These are phyloP conservation scores for Whalleya microplaca DNA, from an alignment of 2,329 filamentous ascomycete genomes.

Conservation along the genomic window DNA sequence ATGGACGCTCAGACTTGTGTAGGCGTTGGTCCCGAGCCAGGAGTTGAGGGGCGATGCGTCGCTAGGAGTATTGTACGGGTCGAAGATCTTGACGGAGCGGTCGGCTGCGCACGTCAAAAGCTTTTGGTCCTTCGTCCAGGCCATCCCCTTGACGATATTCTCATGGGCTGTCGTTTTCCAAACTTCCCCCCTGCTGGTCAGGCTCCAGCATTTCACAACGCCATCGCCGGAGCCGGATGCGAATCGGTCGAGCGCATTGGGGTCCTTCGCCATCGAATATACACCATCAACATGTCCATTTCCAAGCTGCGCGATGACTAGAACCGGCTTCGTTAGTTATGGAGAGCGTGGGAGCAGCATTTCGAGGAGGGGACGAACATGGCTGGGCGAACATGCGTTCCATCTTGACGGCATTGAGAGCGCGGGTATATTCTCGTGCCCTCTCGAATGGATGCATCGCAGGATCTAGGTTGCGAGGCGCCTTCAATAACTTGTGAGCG, in stretches of 20 bases:
- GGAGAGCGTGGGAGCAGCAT: not conserved
- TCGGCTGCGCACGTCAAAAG: constrained; percentile 87
- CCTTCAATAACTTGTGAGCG: constrained; percentile 41
- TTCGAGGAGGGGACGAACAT: constrained; percentile 57
- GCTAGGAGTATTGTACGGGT: constrained; percentile 76
- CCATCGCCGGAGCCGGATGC: constrained; percentile 90
- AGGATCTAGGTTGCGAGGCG: constrained; percentile 64
- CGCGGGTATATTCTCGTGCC: constrained; percentile 57
- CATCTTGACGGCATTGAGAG: constrained; percentile 80
- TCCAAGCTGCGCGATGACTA: constrained; percentile 75
- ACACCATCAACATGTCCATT: constrained; percentile 90
- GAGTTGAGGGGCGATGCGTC: constrained; percentile 76
- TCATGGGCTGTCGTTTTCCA: constrained; percentile 91
- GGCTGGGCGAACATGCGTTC: constrained; percentile 89
- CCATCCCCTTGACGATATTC: constrained; percentile 89
- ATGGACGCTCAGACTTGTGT: constrained; percentile 84
- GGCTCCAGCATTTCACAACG: constrained; percentile 68
- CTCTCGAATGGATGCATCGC: constrained; percentile 89
- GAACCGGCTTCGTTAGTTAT: constrained; percentile 1
- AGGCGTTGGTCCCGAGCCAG: constrained; percentile 82
- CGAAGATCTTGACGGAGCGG: constrained; percentile 85
- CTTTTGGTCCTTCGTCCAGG: constrained; percentile 85
- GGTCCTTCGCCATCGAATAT: constrained; percentile 81
- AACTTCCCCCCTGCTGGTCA: constrained; percentile 49
- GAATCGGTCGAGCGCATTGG: constrained; percentile 71